Percentiles rank a stretch among this genome's conserved stretches.
Conservation (phyloP, 2,329 filamentous ascomycete species). For the Shiraia bambusicola region DNA sequence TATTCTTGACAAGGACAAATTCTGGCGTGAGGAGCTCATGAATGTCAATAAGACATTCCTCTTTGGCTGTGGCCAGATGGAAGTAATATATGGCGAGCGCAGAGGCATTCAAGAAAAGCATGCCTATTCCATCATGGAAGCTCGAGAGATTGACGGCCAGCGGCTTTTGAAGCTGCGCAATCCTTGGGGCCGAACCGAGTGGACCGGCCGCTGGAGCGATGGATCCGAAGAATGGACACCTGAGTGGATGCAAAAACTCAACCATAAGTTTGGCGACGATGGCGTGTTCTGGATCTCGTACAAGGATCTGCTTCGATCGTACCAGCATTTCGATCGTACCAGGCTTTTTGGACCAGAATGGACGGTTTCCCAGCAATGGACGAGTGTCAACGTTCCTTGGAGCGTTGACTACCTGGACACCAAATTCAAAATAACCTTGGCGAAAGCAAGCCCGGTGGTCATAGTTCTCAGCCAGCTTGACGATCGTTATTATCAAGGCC, state of each 20-base stretch:
- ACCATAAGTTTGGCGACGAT: constrained; percentile 75
- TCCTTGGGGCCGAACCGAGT: constrained; percentile 79
- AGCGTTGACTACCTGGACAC: constrained; percentile 62
- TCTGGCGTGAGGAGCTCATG: constrained; percentile 80
- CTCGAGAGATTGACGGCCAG: constrained; percentile 61
- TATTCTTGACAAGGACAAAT: constrained; percentile 75
- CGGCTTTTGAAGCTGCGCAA: constrained; percentile 59
- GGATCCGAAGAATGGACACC: constrained; percentile 83
- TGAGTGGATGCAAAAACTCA: constrained; percentile 71
- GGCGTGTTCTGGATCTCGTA: constrained; percentile 66
- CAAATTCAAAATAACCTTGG: constrained; percentile 59
- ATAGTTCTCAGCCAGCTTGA: constrained; percentile 63
- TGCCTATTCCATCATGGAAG: constrained; percentile 61
- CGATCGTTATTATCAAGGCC: constrained; percentile 60
- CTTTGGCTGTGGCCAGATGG: constrained; percentile 70
- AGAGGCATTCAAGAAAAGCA: constrained; percentile 51
- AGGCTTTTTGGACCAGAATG: constrained; percentile 62
- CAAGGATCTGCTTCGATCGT: constrained; percentile 59
- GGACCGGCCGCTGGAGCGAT: constrained; percentile 80
- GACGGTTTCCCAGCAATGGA: constrained; percentile 64
- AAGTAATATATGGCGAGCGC: constrained; percentile 61
- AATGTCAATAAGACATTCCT: constrained; percentile 79
- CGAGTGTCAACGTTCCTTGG: constrained; percentile 61
- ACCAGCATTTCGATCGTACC: constrained; percentile 62
- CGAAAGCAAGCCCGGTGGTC: constrained; percentile 55